Evolutionary conservation across 163 green algal genomes (phyloP).

Genomic region (Chlorella variabilis): DNA sequence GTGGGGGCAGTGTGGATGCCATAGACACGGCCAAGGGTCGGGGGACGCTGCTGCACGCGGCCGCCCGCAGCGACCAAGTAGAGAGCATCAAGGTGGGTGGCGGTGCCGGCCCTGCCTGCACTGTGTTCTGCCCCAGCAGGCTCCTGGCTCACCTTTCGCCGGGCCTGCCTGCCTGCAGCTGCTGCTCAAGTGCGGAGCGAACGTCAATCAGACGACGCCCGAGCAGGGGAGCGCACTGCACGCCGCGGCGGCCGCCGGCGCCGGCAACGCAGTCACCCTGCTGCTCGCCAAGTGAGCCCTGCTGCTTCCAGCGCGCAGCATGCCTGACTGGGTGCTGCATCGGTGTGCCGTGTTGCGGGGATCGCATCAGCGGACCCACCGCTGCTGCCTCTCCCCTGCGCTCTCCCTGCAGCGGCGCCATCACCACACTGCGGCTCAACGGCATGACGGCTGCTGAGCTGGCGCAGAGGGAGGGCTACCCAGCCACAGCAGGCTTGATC

Average conservation of each 20-base stretch:
- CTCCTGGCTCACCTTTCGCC: too few relatives aligned
- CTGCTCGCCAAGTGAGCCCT: constrained; percentile 16
- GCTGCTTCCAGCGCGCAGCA: background rate
- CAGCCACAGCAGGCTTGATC: constrained; percentile 11
- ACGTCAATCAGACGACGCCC: background rate
- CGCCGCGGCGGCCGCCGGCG: background rate
- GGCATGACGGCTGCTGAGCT: constrained; percentile 9
- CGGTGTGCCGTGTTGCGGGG: too few relatives aligned
- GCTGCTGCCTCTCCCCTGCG: too few relatives aligned
- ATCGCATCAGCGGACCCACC: too few relatives aligned
- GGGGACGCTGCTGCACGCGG: constrained; percentile 13
- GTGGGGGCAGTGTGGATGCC: background rate
- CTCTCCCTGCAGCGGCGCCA: background rate
- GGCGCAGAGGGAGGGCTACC: constrained; percentile 9
- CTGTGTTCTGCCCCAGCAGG: too few relatives aligned
- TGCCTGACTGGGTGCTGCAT: too few relatives aligned
- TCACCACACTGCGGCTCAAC: background rate
- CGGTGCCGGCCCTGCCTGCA: too few relatives aligned
- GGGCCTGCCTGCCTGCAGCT: constrained; percentile 7
- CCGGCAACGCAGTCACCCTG: constrained; percentile 16
- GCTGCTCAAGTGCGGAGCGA: background rate
- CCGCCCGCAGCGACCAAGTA: background rate
- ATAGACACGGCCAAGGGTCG: background rate
- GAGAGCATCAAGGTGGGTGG: constrained; percentile 21
- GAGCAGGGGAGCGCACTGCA: constrained; percentile 16